Evolutionary conservation across 2,329 filamentous ascomycete genomes (phyloP).

Genomic region (Fusarium sp.): DNA sequence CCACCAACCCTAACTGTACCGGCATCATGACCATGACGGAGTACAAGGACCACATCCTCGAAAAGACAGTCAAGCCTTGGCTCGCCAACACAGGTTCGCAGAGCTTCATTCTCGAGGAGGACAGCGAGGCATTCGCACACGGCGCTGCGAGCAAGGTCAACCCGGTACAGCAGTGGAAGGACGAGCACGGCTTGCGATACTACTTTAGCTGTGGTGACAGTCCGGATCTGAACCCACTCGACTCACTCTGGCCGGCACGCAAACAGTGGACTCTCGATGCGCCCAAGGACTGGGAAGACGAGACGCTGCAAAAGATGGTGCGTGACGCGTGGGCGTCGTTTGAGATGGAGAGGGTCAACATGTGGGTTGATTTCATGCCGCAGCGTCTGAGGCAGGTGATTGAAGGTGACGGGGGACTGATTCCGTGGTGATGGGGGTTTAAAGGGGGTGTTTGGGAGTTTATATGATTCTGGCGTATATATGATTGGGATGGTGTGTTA

Average conservation of each 20-base stretch:
- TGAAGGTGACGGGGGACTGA: conserved; percentile 45
- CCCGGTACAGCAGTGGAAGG: conserved; percentile 50
- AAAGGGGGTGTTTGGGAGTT: background rate
- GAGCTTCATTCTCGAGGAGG: conserved; percentile 49
- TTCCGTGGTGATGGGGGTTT: conserved; percentile 44
- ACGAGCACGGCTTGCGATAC: conserved; percentile 44
- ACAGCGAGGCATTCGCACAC: conserved; percentile 49
- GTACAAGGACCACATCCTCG: conserved; percentile 48
- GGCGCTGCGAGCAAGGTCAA: conserved; percentile 50
- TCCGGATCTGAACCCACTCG: conserved; percentile 50
- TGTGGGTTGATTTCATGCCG: conserved; percentile 52
- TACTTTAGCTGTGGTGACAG: conserved; percentile 51
- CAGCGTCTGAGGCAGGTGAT: conserved; percentile 47
- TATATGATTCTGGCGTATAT: background rate
- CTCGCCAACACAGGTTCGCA: conserved; percentile 32
- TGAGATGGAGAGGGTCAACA: conserved; percentile 46
- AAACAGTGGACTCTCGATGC: conserved; percentile 48
- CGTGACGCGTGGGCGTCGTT: conserved; percentile 44
- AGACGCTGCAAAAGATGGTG: conserved; percentile 46
- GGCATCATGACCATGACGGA: conserved; percentile 48
- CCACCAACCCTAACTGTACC: conserved; percentile 46
- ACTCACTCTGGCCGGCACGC: conserved; percentile 47
- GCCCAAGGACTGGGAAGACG: conserved; percentile 47
- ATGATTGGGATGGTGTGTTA: conserved; percentile 1
- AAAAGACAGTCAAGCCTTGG: conserved; percentile 48